Base-by-base conservation (phyloP, 108 stramenopile genomes). In the Stephanodiscus minutulus region DNA sequence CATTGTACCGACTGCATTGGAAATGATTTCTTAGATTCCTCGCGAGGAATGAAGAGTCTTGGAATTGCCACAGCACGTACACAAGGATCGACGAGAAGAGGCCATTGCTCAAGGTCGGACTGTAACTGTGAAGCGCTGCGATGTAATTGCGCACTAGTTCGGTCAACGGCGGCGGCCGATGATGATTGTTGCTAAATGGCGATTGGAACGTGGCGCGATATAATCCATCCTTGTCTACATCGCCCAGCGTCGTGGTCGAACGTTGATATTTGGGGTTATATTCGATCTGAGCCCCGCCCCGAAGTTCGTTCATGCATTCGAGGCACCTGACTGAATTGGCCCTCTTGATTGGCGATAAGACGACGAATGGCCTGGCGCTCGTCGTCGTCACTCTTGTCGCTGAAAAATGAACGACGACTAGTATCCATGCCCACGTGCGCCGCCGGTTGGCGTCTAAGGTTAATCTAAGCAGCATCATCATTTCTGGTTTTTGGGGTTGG, bases 41-140 rank as follows among this genome's bases (percentile, higher is more conserved):
- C 6, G 24, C 27, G 35, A 56, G 1, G 29, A 36, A 6, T 25
- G 62, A 56, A 2, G 77, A 50, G 8, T 73, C 18, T 50, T 84
- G 77, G 8, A 88, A 62, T 73, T 85, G 81, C 87, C 88, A 89
- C 41, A 83, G 24, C 7, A 85, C 10, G 76, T 88, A 91, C 10
- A 86, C 59, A 27, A 76, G 29, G 18, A 82, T 37, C 17, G 81
- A 82, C 13, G 70, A 20, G 21, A 50, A 44, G 37, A 71, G 55
- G 25, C 71, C 76, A 33, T 67, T 57, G 24, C 64, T 77, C 13
- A 82, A 29, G 13, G 72, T 82, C n/a, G 81, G 81, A 63, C 81
- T 82, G 64, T 56, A 77, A 22, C 39, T 22, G 5, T 50, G 57
- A 2, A 82, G 63, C 18, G 64, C 58, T 5, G 24, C 41, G 37